Base-by-base conservation (phyloP, 129 eudicot genomes). In the Lactuca sativa region DNA sequence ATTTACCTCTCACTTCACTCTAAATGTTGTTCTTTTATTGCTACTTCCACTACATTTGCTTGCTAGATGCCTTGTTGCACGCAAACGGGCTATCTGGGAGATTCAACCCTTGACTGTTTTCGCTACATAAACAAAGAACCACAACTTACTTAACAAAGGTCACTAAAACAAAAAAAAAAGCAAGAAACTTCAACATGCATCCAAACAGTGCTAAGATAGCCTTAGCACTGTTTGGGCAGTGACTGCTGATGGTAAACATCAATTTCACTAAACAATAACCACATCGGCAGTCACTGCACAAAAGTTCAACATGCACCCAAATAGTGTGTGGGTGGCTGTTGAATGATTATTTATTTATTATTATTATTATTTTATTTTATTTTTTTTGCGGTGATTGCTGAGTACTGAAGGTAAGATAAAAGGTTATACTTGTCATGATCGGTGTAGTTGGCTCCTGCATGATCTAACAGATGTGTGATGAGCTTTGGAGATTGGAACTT, bases 61-160 rank as follows among this genome's bases (percentile, higher is more conserved):
- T 57, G 84, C 67, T 48, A 85, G 76, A 75, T 70, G 62, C 71
- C 72, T 77, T 59, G 76, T 79, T 54, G 75, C 72, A 52, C 7
- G 91, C 81, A 53, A 83, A 89, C 34, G 92, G 92, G 80, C 82
- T 86, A 73, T 89, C 96, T 12, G 96, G 96, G 38, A 86, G 92
- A 74, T 77, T 59, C 40, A 77, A 59, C 67, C 86, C 82, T n/a
- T 77, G 82, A 67, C 56, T 51, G 73, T 79, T 76, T 54, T 77
- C 81, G 10, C 81, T 77, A 69, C 71, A 54, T 30, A 31, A 2
- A 31, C 1, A 69, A 53, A 62, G 6, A 58, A 43, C 7, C 12
- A 62, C 53, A 40, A 13, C 41, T 77, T 69, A 77, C 40, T 54
- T 25, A 7, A 76, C 59, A 67, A n/a, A 40, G 71, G 56, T 53